These are phyloP conservation scores for Podospora pseudopauciseta DNA, from an alignment of 495 filamentous ascomycete genomes.

Conservation along the genomic window DNA sequence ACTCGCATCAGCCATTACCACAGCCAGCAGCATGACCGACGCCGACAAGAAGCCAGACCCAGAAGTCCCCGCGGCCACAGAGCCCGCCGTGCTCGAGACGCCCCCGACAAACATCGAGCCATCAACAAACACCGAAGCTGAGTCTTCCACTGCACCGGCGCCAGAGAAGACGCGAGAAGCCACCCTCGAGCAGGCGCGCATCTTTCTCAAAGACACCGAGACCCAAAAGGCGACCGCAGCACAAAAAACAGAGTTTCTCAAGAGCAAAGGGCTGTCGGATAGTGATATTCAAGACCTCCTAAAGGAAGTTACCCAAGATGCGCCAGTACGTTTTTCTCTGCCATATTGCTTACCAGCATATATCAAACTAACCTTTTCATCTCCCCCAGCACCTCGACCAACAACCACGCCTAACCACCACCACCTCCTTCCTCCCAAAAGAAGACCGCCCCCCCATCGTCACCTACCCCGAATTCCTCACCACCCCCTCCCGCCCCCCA, in stretches of 20 bases:
- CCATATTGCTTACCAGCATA: background rate
- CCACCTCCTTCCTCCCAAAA: slow-evolving; percentile 23
- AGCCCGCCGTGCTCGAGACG: background rate
- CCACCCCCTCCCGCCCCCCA: slow-evolving; percentile 54
- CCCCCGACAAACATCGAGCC: slow-evolving; percentile 9
- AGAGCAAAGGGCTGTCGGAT: slow-evolving; percentile 68
- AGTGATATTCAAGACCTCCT: slow-evolving; percentile 68
- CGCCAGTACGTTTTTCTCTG: slow-evolving; percentile 21
- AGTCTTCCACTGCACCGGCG: slow-evolving; percentile 10
- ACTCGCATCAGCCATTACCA: background rate
- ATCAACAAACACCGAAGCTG: background rate
- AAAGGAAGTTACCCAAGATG: slow-evolving; percentile 36
- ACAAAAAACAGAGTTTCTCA: slow-evolving; percentile 73
- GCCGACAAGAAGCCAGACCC: slow-evolving; percentile 12
- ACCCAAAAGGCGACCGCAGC: slow-evolving; percentile 66
- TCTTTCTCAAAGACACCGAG: slow-evolving; percentile 76
- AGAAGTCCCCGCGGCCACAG: background rate
- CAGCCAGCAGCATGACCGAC: slow-evolving; percentile 8
- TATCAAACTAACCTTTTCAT: background rate
- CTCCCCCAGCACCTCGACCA: slow-evolving; percentile 21
- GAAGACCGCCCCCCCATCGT: slow-evolving; percentile 77
- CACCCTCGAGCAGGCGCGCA: slow-evolving; percentile 65
- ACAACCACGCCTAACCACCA: slow-evolving; percentile 19
- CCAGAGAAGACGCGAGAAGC: slow-evolving; percentile 27
- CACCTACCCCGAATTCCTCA: slow-evolving; percentile 94